Percentiles rank a stretch among this genome's conserved stretches.
phyloP scores from a whole-genome alignment of 495 filamentous ascomycete species.

The Chaetomidium leptoderma region DNA sequence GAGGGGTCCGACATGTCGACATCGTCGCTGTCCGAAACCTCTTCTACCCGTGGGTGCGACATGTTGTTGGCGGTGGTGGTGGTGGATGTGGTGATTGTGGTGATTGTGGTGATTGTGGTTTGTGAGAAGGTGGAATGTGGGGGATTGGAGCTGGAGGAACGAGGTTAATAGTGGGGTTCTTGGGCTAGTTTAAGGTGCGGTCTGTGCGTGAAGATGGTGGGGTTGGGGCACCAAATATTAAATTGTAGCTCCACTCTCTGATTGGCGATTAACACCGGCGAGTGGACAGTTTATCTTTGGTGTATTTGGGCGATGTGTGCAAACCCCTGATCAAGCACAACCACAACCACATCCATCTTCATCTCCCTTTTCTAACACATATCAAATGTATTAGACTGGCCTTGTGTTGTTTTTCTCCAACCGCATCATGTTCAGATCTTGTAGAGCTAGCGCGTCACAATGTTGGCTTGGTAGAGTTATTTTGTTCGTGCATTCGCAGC shows the following conservation, averaged over 20 bases:
- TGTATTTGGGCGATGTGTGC: neutral
- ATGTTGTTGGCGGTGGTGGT: conserved; percentile 48
- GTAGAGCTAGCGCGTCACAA: no score
- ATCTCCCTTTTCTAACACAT: no score
- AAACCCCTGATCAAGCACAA: no score
- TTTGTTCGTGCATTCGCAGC: no score
- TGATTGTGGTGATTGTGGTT: conserved; percentile 4
- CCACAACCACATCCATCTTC: no score
- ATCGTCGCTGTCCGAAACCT: conserved; percentile 78
- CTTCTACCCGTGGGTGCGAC: conserved; percentile 85
- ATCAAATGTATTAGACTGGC: no score
- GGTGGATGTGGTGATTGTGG: conserved; percentile 2
- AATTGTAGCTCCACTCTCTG: no score
- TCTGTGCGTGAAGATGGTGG: conserved; percentile 12
- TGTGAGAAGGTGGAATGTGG: conserved; percentile 3
- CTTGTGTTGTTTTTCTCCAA: no score
- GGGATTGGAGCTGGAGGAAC: conserved; percentile 6
- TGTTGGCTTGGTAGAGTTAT: neutral
- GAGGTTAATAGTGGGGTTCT: conserved; percentile 17
- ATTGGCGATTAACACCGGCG: neutral
- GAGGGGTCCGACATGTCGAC: conserved; percentile 71
- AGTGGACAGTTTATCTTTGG: neutral
- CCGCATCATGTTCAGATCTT: no score
- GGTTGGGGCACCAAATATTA: neutral
- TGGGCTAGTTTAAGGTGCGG: conserved; percentile 26